These are phyloP conservation scores for Chrysochromulina parva DNA, from an alignment of 78 protist genomes.

Conservation along the genomic window DNA sequence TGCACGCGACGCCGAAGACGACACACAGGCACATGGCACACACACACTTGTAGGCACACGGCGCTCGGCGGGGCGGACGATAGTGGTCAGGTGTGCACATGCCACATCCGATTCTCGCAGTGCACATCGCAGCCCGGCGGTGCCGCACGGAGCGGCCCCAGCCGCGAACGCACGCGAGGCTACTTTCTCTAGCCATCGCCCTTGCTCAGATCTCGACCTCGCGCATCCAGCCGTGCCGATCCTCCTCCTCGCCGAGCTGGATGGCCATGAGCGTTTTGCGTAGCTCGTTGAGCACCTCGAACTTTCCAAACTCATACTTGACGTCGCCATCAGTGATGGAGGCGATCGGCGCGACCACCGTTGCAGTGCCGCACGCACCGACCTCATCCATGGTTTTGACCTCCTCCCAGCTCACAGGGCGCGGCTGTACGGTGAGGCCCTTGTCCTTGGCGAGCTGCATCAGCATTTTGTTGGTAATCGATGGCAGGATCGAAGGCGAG, in stretches of 20 bases:
- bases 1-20: too few species aligned
- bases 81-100: too few species aligned
- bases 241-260: background rate
- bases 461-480: conserved; percentile 7
- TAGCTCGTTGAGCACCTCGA: background rate
- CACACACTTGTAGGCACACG: too few species aligned
- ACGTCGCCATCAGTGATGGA: background rate
- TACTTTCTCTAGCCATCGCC: too few species aligned
- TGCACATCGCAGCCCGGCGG: too few species aligned
- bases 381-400: background rate
- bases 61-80: too few species aligned
- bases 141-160: too few species aligned
- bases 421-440: background rate
- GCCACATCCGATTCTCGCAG: too few species aligned
- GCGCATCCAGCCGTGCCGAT: background rate
- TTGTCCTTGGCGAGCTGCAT: background rate
- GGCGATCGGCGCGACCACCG: conserved; percentile 26
- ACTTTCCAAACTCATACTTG: background rate
- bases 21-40: too few species aligned
- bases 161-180: too few species aligned
- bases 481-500: conserved; percentile 26
- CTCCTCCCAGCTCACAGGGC: too few species aligned
- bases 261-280: background rate
- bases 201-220: background rate
- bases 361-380: conserved; percentile 52